Conservation (phyloP, 768 basidiomycete genomes). For the Auriscalpium microsporum region DNA sequence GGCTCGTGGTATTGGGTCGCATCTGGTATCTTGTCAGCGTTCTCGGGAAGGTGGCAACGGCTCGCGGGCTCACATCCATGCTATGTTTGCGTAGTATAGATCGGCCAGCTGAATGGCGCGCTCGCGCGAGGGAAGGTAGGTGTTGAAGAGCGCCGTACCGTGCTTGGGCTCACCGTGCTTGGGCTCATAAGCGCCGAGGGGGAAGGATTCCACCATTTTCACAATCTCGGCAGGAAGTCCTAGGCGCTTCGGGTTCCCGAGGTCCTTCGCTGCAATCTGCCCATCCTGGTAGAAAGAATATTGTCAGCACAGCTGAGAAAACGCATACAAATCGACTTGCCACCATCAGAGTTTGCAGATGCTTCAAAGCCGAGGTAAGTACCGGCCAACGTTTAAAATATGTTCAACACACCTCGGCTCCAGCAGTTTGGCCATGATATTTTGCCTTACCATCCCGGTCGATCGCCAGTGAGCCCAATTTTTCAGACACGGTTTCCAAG, state of each 20-base stretch:
- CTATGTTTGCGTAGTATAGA: constrained; percentile 35
- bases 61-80: constrained; percentile 37
- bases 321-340: not conserved
- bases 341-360: constrained; percentile 16
- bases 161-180: constrained; percentile 29
- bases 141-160: constrained; percentile 20
- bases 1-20: constrained; percentile 33
- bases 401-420: constrained; percentile 33
- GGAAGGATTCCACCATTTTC: constrained; percentile 39
- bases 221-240: constrained; percentile 36
- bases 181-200: constrained; percentile 36
- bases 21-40: constrained; percentile 24
- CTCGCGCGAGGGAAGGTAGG: constrained; percentile 9
- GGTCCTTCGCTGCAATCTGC: no score
- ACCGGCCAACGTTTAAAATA: not conserved
- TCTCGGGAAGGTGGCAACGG: not conserved
- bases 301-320: not conserved
- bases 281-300: no score
- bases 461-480: constrained; percentile 41
- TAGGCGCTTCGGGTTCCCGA: constrained; percentile 18
- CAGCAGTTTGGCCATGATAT: constrained; percentile 43
- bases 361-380: constrained; percentile 1
- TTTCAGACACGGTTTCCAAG: constrained; percentile 25
- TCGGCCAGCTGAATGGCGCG: constrained; percentile 32
- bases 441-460: constrained; percentile 38